Conservation (phyloP, 1,139 yeast species). For the Suhomyces atakaporum region DNA sequence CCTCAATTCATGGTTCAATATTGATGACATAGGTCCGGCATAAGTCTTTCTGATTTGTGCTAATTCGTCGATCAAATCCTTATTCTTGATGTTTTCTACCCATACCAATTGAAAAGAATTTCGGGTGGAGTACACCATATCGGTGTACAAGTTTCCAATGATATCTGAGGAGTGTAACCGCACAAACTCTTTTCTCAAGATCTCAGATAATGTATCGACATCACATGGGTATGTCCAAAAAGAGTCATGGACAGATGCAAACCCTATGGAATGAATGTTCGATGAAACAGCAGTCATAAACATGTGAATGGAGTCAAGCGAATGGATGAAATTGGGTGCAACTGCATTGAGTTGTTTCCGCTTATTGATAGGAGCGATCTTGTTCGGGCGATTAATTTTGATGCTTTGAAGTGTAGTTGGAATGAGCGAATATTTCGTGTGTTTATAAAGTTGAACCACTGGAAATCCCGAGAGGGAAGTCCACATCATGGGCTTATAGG, state of each 20-base stretch:
- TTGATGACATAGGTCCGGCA: conserved; percentile 1
- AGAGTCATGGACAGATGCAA: conserved; percentile 48
- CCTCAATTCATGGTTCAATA: conserved; percentile 20
- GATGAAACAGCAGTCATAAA: conserved; percentile 37
- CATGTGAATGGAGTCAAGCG: conserved; percentile 45
- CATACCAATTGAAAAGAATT: conserved; percentile 39
- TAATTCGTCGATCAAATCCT: conserved; percentile 21
- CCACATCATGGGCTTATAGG: conserved; percentile 45
- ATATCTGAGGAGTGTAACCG: conserved; percentile 33
- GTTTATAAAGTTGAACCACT: conserved; percentile 40
- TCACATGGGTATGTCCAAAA: conserved; percentile 46
- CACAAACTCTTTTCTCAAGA: conserved; percentile 39
- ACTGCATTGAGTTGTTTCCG: conserved; percentile 39
- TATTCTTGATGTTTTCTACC: conserved; percentile 24
- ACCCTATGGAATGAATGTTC: conserved; percentile 22
- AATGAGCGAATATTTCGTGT: conserved; percentile 17
- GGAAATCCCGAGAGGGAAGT: conserved; percentile 46
- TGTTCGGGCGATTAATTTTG: conserved; percentile 20
- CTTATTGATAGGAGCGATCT: conserved; percentile 28
- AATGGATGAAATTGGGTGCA: conserved; percentile 50
- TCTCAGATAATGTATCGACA: conserved; percentile 27
- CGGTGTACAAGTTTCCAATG: conserved; percentile 28
- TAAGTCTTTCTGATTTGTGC: conserved; percentile 17
- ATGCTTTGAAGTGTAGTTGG: conserved; percentile 32
- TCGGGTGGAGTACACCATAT: conserved; percentile 26